These are phyloP conservation scores for Yarrowia keelungensis DNA, from an alignment of 805 yeast species.

Conservation along the genomic window DNA sequence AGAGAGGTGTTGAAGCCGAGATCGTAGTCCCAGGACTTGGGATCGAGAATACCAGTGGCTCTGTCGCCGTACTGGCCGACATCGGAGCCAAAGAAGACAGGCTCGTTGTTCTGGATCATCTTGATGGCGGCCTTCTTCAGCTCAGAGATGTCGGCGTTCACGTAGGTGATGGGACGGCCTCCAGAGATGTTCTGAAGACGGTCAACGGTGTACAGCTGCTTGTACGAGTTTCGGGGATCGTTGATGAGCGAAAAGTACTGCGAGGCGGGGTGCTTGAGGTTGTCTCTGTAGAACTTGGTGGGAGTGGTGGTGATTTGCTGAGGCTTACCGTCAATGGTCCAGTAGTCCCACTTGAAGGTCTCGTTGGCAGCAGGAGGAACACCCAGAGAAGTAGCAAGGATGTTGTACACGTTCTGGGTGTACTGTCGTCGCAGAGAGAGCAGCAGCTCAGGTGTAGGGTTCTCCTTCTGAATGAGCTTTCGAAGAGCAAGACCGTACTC, in stretches of 20 bases:
- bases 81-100: slow-evolving; percentile 88
- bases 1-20: slow-evolving; percentile 49
- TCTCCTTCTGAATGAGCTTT: slow-evolving; percentile 53
- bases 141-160: slow-evolving; percentile 68
- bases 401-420: slow-evolving; percentile 69
- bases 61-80: slow-evolving; percentile 79
- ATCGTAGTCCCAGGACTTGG: slow-evolving; percentile 70
- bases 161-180: slow-evolving; percentile 58
- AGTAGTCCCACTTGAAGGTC: slow-evolving; percentile 73
- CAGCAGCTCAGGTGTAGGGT: slow-evolving; percentile 41
- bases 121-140: slow-evolving; percentile 68
- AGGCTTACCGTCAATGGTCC: slow-evolving; percentile 70
- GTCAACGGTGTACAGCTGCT: slow-evolving; percentile 70
- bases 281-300: slow-evolving; percentile 64
- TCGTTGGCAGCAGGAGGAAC: slow-evolving; percentile 78
- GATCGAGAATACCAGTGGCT: slow-evolving; percentile 73
- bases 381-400: slow-evolving; percentile 74
- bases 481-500: slow-evolving; percentile 79
- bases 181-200: slow-evolving; percentile 74
- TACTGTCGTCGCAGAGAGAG: slow-evolving; percentile 46
- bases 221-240: slow-evolving; percentile 80
- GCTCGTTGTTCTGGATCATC: slow-evolving; percentile 73
- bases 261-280: slow-evolving; percentile 48
- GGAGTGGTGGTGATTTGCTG: slow-evolving; percentile 62
- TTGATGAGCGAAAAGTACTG: slow-evolving; percentile 69